A percentile compares a stretch with the other conserved stretches of the same genome.
phyloP scores from a whole-genome alignment of 345 rosid species.

The Corymbia maculata region DNA sequence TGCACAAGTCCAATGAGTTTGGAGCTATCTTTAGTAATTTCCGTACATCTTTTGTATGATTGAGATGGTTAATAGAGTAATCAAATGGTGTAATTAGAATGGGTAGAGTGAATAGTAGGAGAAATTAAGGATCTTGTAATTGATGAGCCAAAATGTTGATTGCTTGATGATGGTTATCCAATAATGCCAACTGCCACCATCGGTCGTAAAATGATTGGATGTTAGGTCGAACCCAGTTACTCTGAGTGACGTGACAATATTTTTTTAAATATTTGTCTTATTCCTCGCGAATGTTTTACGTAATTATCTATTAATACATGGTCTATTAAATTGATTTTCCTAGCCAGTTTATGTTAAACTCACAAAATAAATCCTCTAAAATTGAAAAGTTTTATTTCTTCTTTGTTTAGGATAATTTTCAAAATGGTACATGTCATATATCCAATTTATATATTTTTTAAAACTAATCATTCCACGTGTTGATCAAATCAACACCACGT shows the following conservation, averaged over 20 bases:
- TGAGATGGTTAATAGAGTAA: not conserved
- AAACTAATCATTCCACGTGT: not conserved
- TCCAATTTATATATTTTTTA: not conserved
- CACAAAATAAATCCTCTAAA: not conserved
- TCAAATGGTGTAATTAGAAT: not conserved
- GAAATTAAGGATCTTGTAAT: not conserved
- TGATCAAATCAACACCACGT: not conserved
- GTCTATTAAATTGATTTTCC: not conserved
- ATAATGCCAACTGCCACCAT: not conserved
- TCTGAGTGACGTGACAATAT: not conserved
- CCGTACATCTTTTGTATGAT: not conserved
- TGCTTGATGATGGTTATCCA: not conserved
- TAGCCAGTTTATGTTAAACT: not conserved
- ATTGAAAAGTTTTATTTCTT: not conserved
- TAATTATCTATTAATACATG: not conserved
- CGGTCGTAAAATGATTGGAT: not conserved
- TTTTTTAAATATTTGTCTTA: not conserved
- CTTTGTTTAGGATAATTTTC: not conserved
- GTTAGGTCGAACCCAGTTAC: not conserved
- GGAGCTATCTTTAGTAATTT: too few relatives aligned
- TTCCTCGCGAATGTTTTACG: not conserved
- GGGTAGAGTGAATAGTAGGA: not conserved
- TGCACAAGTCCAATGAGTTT: too few relatives aligned
- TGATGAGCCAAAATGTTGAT: not conserved
- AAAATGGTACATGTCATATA: not conserved